These are phyloP conservation scores for Pyrenophora seminiperda DNA, from an alignment of 2,329 filamentous ascomycete genomes.

Conservation along the genomic window DNA sequence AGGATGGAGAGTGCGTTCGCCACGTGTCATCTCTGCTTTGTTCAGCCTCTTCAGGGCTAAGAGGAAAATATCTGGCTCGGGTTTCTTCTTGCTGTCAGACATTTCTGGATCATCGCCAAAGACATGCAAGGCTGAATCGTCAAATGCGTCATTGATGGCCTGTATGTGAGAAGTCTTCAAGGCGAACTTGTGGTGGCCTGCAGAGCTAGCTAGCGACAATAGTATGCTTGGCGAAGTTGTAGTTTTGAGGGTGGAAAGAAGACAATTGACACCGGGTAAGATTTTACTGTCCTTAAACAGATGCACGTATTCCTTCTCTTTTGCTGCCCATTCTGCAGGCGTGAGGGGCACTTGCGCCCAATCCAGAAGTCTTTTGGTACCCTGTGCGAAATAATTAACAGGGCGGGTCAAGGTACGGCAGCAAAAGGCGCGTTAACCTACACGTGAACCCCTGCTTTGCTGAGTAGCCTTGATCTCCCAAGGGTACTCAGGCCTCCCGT, in stretches of 20 bases:
- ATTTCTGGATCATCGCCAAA: constrained; percentile 11
- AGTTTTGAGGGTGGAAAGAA: constrained; percentile 1
- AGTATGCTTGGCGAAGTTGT: constrained; percentile 1
- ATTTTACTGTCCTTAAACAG: constrained; percentile 18
- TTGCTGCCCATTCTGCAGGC: constrained; percentile 20
- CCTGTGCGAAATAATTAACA: constrained; percentile 14
- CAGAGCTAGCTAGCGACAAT: constrained; percentile 9
- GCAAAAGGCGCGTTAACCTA: background rate
- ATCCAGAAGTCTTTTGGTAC: constrained; percentile 24
- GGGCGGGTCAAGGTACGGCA: background rate
- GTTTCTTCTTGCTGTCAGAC: constrained; percentile 12
- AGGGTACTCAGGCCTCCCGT: constrained; percentile 23
- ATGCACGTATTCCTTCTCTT: constrained; percentile 13
- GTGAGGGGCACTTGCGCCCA: constrained; percentile 29
- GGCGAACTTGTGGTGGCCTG: constrained; percentile 2
- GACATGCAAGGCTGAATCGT: constrained; percentile 3
- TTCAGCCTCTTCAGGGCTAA: constrained; percentile 7
- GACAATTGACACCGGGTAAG: constrained; percentile 1
- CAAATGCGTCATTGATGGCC: background rate
- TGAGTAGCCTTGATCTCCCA: constrained; percentile 31
- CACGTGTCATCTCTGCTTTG: background rate
- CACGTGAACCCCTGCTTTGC: constrained; percentile 26
- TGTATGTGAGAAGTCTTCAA: constrained; percentile 7
- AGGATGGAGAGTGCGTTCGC: background rate
- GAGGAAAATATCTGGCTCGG: constrained; percentile 11